Evolutionary conservation across 1,139 yeast genomes (phyloP), one percentile per base, ranked within the genome.

Genomic region (Lodderomyces theae): DNA sequence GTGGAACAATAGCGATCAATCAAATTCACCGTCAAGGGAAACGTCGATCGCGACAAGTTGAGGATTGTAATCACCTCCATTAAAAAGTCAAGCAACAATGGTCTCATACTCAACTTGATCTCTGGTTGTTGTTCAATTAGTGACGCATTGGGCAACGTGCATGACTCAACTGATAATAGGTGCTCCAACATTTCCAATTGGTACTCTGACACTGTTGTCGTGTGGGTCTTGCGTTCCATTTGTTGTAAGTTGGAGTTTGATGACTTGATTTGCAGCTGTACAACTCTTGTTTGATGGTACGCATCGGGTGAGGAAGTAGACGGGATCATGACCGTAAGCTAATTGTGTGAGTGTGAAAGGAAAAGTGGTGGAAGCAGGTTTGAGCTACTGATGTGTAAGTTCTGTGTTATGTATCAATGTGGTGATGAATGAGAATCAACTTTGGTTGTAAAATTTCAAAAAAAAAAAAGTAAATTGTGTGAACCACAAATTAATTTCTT

Each of bases 41-140:
- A 78, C 3, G 82, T 77, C 17, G 74, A 64, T 48, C 71, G 69
- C 17, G 76, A 64, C 57, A 78, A 69, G 42, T 64, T 63, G 41
- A 76, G 61, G 53, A 72, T 72, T 49, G 69, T 72, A 45, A 70
- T 69, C 25, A 77, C 80, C 49, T 77, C 82, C 71, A 75, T 69
- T 42, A 78, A 57, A 43, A 77, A 75, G 54, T 76, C 80, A 37
- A 78, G 60, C 40, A 77, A 61, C 42, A 72, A 57, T 4, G 78
- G 78, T 40, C 79, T 57, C 79, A 73, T 73, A 39, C 69, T 68
- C 42, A 73, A 55, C 47, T 66, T 72, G 53, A 73, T 73, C 48
- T 73, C 78, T 2, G 78, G 79, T 53, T 73, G 79, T 52, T 72
- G 77, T 50, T 70, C 74, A 44, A 73, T 72, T 42, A 72, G 59